Evolutionary conservation across 2,329 filamentous ascomycete species (phyloP).

Genomic region (Penicillium sp.): DNA sequence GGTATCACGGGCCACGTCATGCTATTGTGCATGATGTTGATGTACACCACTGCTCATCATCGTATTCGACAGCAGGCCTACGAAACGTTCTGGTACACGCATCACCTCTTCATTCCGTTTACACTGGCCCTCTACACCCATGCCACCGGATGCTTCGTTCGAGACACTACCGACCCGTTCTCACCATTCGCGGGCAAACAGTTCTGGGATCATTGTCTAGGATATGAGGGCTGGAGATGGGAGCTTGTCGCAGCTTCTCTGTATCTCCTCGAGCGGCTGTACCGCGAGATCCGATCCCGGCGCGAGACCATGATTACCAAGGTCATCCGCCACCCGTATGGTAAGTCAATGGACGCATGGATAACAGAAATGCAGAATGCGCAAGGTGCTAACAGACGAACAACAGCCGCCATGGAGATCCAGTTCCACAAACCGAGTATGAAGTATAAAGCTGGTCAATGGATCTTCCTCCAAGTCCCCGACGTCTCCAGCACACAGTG

Average conservation of each 20-base stretch:
- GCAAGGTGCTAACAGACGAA: constrained; percentile 1
- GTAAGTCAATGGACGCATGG: constrained; percentile 48
- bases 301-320: constrained; percentile 86
- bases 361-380: neutral
- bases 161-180: constrained; percentile 67
- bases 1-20: constrained; percentile 96
- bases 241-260: constrained; percentile 82
- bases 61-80: constrained; percentile 95
- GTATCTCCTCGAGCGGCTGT: constrained; percentile 84
- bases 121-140: constrained; percentile 92
- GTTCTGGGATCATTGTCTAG: constrained; percentile 92
- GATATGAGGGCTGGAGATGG: constrained; percentile 97
- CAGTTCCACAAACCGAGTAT: constrained; percentile 96
- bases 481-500: constrained; percentile 86
- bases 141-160: constrained; percentile 92
- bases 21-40: constrained; percentile 97
- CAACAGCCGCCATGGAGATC: constrained; percentile 85
- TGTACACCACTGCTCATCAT: constrained; percentile 93
- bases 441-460: constrained; percentile 97
- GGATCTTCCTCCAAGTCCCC: constrained; percentile 93
- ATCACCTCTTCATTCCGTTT: constrained; percentile 98
- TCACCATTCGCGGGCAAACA: constrained; percentile 79
- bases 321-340: constrained; percentile 93
- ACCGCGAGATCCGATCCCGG: constrained; percentile 82
- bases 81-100: constrained; percentile 99